Base-by-base conservation (phyloP, 2,329 filamentous ascomycete species). In the Albifimbria verrucaria region DNA sequence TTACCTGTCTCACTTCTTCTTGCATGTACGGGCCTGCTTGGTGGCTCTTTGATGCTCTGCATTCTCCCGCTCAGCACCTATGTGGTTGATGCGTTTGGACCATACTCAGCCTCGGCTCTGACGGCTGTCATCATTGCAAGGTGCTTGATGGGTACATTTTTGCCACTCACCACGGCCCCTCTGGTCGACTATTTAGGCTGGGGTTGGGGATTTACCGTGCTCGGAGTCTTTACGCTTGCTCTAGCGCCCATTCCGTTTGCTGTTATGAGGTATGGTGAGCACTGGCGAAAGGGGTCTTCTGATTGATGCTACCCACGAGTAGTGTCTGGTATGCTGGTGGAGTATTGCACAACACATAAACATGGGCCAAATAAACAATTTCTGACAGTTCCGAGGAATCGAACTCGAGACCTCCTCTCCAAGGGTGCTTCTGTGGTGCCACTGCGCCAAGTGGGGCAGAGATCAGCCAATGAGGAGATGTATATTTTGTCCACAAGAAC, bases 81-180 rank as follows among this genome's bases (percentile, higher is more conserved):
- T 56, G 72, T 83, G 0, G 80, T 84, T 2, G 81, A 85, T 54
- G 78, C 80, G 0, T 81, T 77, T 53, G 79, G 80, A 0, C 54
- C 79, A 6, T 83, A 80, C 59, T 77, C 80, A 2, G 81, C 81
- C 0, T 82, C 78, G 11, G 80, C 80, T 2, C 73, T 83, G 69
- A 83, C 81, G 0, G 79, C 77, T 1, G 61, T 83, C 5, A 81
- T 85, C 52, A 78, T 84, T 2, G 73, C 73, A 2, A 70, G 81
- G 36, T 83, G 80, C 54, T 65, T 86, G 0, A 74, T 77, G 65
- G 77, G 81, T 3, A 83, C 82, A 0, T 79, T 86, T 42, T 57
- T 86, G 25, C 83, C 83, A 1, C 68, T 86, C 44, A 65, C 72
- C 0, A 73, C 77, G 1, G 74, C 68, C 2, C 78, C 80, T 0